Evolutionary conservation across 768 basidiomycete genomes (phyloP).

Genomic region (Harrya chromipes): DNA sequence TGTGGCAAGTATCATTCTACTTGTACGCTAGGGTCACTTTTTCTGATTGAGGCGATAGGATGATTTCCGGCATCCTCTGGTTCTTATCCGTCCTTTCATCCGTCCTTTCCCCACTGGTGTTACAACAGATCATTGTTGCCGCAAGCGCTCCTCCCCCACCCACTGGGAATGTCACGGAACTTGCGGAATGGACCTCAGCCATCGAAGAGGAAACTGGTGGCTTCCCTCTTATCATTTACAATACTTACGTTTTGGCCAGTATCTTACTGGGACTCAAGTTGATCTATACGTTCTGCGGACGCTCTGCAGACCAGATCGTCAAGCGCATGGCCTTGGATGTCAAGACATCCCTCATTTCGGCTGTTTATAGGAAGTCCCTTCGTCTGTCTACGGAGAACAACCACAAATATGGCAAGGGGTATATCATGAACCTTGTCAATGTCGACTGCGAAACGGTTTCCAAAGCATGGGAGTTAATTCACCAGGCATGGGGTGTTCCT

Average conservation of each 20-base stretch:
- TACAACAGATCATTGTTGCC: slow-evolving; percentile 29
- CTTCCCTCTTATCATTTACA: slow-evolving; percentile 26
- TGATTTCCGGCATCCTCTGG: slow-evolving; percentile 29
- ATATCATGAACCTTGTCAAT: slow-evolving; percentile 30
- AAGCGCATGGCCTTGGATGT: slow-evolving; percentile 29
- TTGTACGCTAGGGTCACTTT: too few relatives aligned
- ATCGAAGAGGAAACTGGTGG: slow-evolving; percentile 27
- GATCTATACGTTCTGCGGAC: slow-evolving; percentile 24
- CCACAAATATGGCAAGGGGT: slow-evolving; percentile 27
- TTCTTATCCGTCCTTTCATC: slow-evolving; percentile 21
- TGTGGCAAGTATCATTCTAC: slow-evolving; percentile 13
- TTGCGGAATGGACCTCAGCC: slow-evolving; percentile 17
- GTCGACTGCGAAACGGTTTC: slow-evolving; percentile 31
- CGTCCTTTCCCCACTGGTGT: slow-evolving; percentile 23
- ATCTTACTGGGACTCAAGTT: slow-evolving; percentile 27
- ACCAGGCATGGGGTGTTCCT: slow-evolving; percentile 29
- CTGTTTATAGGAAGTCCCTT: slow-evolving; percentile 31
- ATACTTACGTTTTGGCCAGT: slow-evolving; percentile 23
- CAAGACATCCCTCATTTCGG: slow-evolving; percentile 29
- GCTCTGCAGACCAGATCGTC: slow-evolving; percentile 28
- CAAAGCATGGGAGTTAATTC: slow-evolving; percentile 27
- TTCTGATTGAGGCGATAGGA: slow-evolving; percentile 6
- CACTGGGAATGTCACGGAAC: slow-evolving; percentile 15
- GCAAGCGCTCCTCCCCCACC: slow-evolving; percentile 19
- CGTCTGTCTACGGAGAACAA: slow-evolving; percentile 26